Evolutionary conservation across 1,284 basidiomycete genomes (phyloP).

Genomic region (Apiotrichum gracile): DNA sequence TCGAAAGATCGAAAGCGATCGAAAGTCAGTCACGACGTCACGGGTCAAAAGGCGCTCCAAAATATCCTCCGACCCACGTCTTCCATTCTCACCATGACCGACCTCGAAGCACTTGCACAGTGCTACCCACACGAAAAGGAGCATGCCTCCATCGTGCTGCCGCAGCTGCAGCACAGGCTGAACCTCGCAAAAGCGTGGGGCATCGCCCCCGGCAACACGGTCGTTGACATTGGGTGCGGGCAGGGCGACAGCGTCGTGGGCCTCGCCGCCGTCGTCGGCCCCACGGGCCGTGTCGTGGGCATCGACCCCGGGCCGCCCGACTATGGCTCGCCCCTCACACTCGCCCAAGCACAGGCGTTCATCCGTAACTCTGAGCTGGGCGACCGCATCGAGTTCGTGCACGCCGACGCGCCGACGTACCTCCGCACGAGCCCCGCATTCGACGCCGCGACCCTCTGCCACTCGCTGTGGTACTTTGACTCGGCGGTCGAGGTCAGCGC

Average conservation of each 20-base stretch:
- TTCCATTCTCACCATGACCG: too few species aligned
- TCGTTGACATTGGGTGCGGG: constrained; percentile 7
- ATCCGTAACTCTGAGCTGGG: background rate
- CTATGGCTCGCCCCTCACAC: constrained; percentile 2
- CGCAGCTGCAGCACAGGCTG: background rate
- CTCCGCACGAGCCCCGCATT: background rate
- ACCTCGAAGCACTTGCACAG: too few species aligned
- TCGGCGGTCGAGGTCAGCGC: background rate
- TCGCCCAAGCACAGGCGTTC: background rate
- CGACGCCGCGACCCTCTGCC: background rate
- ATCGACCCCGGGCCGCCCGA: constrained; percentile 1
- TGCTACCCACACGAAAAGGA: too few species aligned
- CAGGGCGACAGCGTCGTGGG: background rate
- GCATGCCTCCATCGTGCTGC: too few species aligned
- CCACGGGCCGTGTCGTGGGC: background rate
- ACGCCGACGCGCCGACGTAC: background rate
- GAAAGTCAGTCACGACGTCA: too few species aligned
- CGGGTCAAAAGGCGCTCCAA: too few species aligned
- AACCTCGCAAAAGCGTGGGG: constrained; percentile 1
- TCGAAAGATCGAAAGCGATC: too few species aligned
- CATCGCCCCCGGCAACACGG: background rate
- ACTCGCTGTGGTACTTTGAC: constrained; percentile 8
- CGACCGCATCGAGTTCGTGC: background rate
- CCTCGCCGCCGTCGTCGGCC: constrained; percentile 4
- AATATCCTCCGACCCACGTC: too few species aligned